Percentiles rank a stretch among this genome's conserved stretches.
phyloP scores from a whole-genome alignment of 257 asterid genomes.

The Asclepias syriaca region DNA sequence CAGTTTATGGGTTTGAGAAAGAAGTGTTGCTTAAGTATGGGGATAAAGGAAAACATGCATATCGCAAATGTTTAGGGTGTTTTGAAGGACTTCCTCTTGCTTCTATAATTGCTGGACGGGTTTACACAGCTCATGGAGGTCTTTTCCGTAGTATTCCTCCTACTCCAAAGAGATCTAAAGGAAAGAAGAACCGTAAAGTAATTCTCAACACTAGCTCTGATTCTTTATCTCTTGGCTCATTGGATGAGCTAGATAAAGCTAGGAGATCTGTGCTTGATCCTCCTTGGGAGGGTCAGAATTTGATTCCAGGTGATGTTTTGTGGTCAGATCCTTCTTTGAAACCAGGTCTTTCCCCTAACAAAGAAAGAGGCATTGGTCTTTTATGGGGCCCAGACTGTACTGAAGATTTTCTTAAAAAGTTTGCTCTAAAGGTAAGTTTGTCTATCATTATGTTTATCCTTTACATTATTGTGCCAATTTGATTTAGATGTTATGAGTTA shows the following conservation, averaged over 20 bases:
- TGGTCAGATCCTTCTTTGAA: constrained; percentile 96
- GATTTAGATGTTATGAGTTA: not conserved
- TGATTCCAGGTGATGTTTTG: constrained; percentile 95
- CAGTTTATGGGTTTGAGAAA: constrained; percentile 94
- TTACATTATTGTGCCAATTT: not conserved
- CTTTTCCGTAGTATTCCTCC: constrained; percentile 67
- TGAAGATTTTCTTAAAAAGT: constrained; percentile 77
- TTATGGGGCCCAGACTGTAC: constrained; percentile 98
- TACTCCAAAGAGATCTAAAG: constrained; percentile 78
- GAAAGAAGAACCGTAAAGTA: constrained; percentile 70
- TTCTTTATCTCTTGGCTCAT: constrained; percentile 66
- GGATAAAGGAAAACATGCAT: constrained; percentile 84
- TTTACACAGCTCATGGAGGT: constrained; percentile 97
- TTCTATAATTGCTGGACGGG: constrained; percentile 70
- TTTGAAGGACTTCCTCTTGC: constrained; percentile 99
- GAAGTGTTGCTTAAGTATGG: constrained; percentile 81
- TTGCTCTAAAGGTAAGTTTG: constrained; percentile 52
- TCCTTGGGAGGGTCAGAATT: constrained; percentile 92
- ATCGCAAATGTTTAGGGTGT: constrained; percentile 93
- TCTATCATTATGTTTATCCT: not conserved
- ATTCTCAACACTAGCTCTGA: constrained; percentile 42
- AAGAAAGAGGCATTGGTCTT: constrained; percentile 92
- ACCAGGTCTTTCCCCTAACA: constrained; percentile 86
- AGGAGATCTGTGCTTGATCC: constrained; percentile 98
- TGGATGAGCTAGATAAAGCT: constrained; percentile 86